phyloP scores from a whole-genome alignment of 2,329 filamentous ascomycete species.

The Alternaria arbusti region DNA sequence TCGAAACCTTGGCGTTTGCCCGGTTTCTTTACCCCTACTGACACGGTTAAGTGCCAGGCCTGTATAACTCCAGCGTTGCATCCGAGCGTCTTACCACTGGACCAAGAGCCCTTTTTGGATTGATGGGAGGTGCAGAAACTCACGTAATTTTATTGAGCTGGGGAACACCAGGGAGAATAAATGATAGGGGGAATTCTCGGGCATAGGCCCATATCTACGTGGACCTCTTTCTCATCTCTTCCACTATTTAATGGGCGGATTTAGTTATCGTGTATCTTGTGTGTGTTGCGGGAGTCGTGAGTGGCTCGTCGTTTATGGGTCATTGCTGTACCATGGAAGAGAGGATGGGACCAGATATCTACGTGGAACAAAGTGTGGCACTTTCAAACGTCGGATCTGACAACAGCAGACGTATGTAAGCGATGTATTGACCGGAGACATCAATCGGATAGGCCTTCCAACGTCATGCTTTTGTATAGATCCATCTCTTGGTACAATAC shows the following conservation, averaged over 20 bases:
- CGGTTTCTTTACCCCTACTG: not conserved
- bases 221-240: too few species aligned
- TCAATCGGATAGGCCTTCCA: not conserved
- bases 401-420: not conserved
- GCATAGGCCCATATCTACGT: not conserved
- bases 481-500: not conserved
- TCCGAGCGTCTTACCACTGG: conserved; percentile 3
- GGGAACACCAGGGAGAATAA: too few species aligned
- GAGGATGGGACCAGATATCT: too few species aligned
- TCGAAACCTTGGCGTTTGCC: not conserved
- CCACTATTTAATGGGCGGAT: too few species aligned
- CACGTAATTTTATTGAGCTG: not conserved
- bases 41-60: not conserved
- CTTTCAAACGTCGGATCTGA: not conserved
- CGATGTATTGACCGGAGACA: not conserved
- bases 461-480: not conserved
- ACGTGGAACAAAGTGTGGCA: not conserved
- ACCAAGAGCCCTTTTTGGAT: not conserved
- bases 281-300: too few species aligned
- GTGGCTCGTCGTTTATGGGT: too few species aligned
- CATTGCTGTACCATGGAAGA: too few species aligned
- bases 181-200: too few species aligned
- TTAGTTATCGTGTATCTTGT: too few species aligned
- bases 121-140: not conserved
- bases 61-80: not conserved